phyloP scores from a whole-genome alignment of 2,329 filamentous ascomycete genomes.

The Trichoderma semiorbis region DNA sequence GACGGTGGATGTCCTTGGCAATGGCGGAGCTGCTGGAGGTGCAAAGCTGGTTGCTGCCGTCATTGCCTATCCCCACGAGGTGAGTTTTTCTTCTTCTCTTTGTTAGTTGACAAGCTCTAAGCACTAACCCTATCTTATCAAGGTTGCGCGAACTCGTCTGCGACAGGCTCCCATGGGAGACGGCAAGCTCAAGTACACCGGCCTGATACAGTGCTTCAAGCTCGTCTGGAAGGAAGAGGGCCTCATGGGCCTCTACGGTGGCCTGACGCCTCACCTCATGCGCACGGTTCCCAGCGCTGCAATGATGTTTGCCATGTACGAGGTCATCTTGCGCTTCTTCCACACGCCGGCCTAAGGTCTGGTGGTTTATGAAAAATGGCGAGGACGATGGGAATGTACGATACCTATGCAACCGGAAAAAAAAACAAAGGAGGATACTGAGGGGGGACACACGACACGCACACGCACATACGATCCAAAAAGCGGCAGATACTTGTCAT shows the following conservation, averaged over 20 bases:
- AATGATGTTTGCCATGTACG: slow-evolving; percentile 94
- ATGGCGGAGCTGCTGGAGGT: slow-evolving; percentile 71
- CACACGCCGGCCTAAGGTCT: slow-evolving; percentile 35
- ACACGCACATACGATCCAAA: not conserved
- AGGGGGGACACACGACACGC: not conserved
- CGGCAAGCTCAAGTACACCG: slow-evolving; percentile 79
- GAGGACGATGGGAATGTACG: not conserved
- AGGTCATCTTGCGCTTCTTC: slow-evolving; percentile 52
- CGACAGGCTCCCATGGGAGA: slow-evolving; percentile 75
- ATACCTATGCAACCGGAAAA: not conserved
- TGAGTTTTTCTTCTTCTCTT: slow-evolving; percentile 35
- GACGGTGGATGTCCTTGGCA: slow-evolving; percentile 74
- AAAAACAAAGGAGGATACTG: not conserved
- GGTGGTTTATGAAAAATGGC: not conserved
- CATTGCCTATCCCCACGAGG: slow-evolving; percentile 89
- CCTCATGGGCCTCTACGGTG: slow-evolving; percentile 80
- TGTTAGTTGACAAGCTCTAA: not conserved
- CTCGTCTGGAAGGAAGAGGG: slow-evolving; percentile 87
- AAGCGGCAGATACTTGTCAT: not conserved
- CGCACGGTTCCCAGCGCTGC: slow-evolving; percentile 87
- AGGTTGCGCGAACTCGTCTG: slow-evolving; percentile 79
- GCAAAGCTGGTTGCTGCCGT: slow-evolving; percentile 84
- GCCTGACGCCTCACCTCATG: slow-evolving; percentile 86
- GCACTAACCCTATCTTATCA: not conserved
- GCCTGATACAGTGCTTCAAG: slow-evolving; percentile 82